Evolutionary conservation across 1,284 basidiomycete species (phyloP), one percentile per base, ranked within the genome.

Genomic region (Microbotryomycetes sp.): DNA sequence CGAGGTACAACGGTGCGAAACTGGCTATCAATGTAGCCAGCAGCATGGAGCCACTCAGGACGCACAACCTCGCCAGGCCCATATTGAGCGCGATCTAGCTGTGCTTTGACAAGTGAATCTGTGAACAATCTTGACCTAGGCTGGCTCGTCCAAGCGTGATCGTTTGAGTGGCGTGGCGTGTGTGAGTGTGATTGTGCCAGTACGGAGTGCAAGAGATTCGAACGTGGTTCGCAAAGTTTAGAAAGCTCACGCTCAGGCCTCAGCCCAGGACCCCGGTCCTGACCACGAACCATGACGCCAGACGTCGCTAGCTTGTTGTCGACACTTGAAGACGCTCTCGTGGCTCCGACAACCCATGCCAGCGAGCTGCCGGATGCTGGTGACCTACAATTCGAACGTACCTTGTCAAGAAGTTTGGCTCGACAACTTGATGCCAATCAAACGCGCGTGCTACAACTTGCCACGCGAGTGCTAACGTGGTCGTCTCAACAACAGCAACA

Each of bases 21-120:
- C 90, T 90, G 48, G 84, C 80, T 23, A 78, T 80, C 69, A 90
- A 87, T 2, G 87, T 87, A 6, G 83, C 81, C n/a, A 79, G 78
- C 54, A 85, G 87, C 66, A 93, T 82, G n/a, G 86, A 76, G 47
- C 79, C 76, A 54, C 86, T 83, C 82, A 88, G 86, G 47, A 79
- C 70, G 26, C 86, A 71, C 45, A 86, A 76, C 50, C 76, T 73
- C 49, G 74, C 48, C 63, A 79, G 54, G 6, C 71, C 70, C 79
- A 79, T 79, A n/a, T 28, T 42, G 36, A 19, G 36, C 9, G 36
- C 36, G 19, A 42, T 12, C n/a, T n/a, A n/a, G n/a, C n/a, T n/a
- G n/a, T n/a, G n/a, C n/a, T n/a, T n/a, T n/a, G n/a, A n/a, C n/a
- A n/a, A n/a, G n/a, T n/a, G n/a, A n/a, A n/a, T n/a, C n/a, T n/a